Base-by-base conservation (phyloP, 768 basidiomycete genomes). In the Imleria badia region DNA sequence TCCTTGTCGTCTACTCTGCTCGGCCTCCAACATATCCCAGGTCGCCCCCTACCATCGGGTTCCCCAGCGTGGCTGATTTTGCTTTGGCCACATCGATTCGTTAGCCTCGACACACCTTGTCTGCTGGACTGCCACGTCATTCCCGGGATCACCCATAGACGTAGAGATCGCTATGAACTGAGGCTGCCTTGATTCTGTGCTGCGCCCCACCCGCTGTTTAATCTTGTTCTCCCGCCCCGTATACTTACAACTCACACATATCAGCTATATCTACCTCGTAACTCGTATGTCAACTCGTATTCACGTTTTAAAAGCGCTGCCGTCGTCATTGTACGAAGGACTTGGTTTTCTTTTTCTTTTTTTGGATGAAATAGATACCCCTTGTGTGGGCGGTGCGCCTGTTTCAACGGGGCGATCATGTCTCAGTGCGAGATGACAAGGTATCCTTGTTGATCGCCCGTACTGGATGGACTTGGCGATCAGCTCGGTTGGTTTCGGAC, bases 21-120 rank as follows among this genome's bases (percentile, higher is more conserved):
- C 65, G 68, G 54, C 65, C 69, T 71, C 54, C 63, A 65, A 69
- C 70, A 69, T 69, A 69, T 69, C 70, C 55, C 48, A 67, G 69
- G 68, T 61, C 69, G 67, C 53, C 52, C 23, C 41, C 46, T 34
- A 15, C 35, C 36, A 38, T 38, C 17, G 52, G 34, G 46, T 44
- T 55, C 14, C 42, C 54, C 58, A n/a, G 31, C 52, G 60, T 50
- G 51, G 60, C 50, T 14, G 39, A 51, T 49, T 45, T 33, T 19
- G 19, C 26, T n/a, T 17, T 45, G 45, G 60, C 47, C 47, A 45
- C 48, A 45, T 59, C 51, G 51, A 43, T 31, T 13, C 30, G 49
- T 42, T 29, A 44, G 48, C 38, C 26, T 19, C 13, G 48, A 36
- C 26, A 54, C 53, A 30, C 44, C 19, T 43, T 36, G 44, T 55